Conservation (phyloP, 352 stramenopile genomes). For the Phytophthora kernoviae region DNA sequence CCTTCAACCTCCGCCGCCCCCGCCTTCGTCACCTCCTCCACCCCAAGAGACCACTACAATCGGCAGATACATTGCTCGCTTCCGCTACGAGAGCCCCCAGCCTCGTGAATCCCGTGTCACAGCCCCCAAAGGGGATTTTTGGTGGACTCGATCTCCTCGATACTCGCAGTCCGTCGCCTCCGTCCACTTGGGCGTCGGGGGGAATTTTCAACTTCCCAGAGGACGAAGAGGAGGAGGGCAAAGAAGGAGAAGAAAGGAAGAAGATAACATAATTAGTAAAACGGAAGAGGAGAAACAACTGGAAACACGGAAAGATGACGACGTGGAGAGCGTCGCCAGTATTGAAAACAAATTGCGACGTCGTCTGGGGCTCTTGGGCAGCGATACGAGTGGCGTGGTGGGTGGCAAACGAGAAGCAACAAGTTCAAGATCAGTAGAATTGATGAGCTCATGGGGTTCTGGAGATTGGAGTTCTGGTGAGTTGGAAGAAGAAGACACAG, state of each 20-base stretch:
- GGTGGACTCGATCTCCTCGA: slow-evolving; percentile 56
- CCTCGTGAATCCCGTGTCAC: slow-evolving; percentile 46
- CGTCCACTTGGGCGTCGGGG: slow-evolving; percentile 27
- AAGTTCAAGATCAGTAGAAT: not conserved
- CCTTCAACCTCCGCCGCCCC: slow-evolving; percentile 1
- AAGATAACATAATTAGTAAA: slow-evolving; percentile 2
- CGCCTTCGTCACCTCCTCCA: slow-evolving; percentile 13
- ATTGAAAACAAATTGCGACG: slow-evolving; percentile 31
- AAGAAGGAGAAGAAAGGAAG: too few relatives aligned
- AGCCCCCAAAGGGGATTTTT: slow-evolving; percentile 47
- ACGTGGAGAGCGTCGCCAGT: slow-evolving; percentile 20
- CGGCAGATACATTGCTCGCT: slow-evolving; percentile 72
- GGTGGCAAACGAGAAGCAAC: not conserved
- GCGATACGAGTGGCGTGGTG: not conserved
- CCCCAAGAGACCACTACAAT: slow-evolving; percentile 54
- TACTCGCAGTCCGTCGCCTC: slow-evolving; percentile 27
- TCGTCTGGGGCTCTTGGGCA: slow-evolving; percentile 14
- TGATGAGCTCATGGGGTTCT: slow-evolving; percentile 11
- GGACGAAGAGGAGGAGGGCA: slow-evolving; percentile 13
- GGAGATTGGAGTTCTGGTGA: slow-evolving; percentile 16
- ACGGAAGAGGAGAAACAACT: not conserved
- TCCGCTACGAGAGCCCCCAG: slow-evolving; percentile 58
- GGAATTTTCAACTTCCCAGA: slow-evolving; percentile 27
- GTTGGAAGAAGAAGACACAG: slow-evolving; percentile 11
- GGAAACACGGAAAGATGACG: not conserved